Evolutionary conservation across 441 rosid genomes (phyloP).

Genomic region (Syzygium malaccense): DNA sequence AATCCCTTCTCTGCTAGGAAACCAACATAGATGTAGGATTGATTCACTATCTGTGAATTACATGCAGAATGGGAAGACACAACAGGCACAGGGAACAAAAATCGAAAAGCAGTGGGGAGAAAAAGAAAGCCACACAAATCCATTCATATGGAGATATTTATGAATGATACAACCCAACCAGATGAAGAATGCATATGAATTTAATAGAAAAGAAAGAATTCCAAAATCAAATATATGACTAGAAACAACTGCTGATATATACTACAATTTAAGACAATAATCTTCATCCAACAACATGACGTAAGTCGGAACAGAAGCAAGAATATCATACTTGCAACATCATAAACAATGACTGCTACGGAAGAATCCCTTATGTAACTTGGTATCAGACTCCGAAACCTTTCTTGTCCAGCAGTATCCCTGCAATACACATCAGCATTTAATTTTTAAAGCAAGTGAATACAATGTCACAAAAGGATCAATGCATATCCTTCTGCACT

Average conservation of each 20-base stretch:
- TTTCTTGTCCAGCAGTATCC: constrained; percentile 92
- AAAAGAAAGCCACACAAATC: not conserved
- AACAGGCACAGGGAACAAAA: not conserved
- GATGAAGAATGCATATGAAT: not conserved
- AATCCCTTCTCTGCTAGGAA: not conserved
- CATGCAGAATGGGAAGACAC: not conserved
- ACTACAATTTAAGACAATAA: not conserved
- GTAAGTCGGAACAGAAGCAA: not conserved
- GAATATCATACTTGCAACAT: constrained; percentile 66
- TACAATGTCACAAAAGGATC: not conserved
- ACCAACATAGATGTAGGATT: not conserved
- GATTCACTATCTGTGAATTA: not conserved
- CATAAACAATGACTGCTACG: constrained; percentile 82
- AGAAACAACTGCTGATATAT: not conserved
- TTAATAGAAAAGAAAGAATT: not conserved
- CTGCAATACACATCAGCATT: constrained; percentile 24
- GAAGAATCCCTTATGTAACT: constrained; percentile 83
- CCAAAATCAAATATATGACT: not conserved
- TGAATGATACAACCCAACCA: not conserved
- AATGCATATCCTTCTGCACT: not conserved
- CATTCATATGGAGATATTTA: not conserved
- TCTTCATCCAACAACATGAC: not conserved
- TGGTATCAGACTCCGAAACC: constrained; percentile 85
- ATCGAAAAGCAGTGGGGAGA: not conserved
- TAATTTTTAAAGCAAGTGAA: not conserved